Evolutionary conservation across 116 monocot species (phyloP).

Genomic region (Iris pallida): DNA sequence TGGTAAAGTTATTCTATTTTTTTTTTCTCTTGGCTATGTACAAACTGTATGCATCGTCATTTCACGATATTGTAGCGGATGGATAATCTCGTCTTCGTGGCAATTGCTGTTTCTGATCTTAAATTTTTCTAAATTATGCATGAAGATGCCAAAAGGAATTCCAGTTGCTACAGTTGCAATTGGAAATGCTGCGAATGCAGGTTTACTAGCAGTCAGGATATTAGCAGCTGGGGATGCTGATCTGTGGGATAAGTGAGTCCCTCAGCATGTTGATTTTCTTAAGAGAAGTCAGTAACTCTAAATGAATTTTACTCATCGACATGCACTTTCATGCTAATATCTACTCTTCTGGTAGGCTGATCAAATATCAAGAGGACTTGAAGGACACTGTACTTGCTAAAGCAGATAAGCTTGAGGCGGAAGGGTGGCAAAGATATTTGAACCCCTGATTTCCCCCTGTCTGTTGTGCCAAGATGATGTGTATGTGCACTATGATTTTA

Average conservation of each 20-base stretch:
- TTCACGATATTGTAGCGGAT: too few relatives aligned
- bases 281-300: background rate
- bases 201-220: constrained; percentile 57
- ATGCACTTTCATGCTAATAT: background rate
- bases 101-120: background rate
- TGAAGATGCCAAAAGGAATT: constrained; percentile 80
- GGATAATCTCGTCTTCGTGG: too few relatives aligned
- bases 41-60: too few relatives aligned
- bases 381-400: constrained; percentile 52
- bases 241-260: constrained; percentile 47
- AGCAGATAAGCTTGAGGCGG: constrained; percentile 62
- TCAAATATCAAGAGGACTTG: constrained; percentile 65
- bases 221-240: constrained; percentile 45
- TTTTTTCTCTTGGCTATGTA: too few relatives aligned
- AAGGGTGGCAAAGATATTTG: constrained; percentile 67
- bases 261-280: background rate
- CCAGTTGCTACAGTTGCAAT: constrained; percentile 85
- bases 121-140: background rate
- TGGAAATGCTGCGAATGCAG: constrained; percentile 78
- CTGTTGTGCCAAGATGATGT: background rate
- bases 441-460: constrained; percentile 18
- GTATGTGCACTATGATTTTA: too few relatives aligned
- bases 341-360: constrained; percentile 29
- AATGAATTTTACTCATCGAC: background rate
- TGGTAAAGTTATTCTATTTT: too few relatives aligned